Evolutionary conservation across 1,139 yeast genomes (phyloP).

Genomic region (Ashbya aceris): DNA sequence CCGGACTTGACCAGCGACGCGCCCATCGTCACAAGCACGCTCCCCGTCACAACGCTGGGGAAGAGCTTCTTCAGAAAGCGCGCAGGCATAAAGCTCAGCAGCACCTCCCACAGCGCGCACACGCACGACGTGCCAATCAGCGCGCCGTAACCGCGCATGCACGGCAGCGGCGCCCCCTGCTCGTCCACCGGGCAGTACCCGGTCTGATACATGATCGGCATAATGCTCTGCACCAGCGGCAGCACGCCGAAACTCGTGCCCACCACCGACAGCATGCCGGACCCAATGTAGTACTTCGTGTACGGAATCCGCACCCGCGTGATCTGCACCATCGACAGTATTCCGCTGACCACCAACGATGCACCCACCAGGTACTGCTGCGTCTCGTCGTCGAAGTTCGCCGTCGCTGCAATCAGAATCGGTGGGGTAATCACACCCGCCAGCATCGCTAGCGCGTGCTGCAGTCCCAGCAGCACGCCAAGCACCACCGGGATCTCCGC

Average conservation of each 20-base stretch:
- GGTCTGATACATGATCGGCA: slow-evolving; percentile 67
- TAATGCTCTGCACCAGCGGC: slow-evolving; percentile 62
- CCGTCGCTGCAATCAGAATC: slow-evolving; percentile 51
- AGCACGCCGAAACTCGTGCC: slow-evolving; percentile 88
- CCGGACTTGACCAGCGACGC: slow-evolving; percentile 58
- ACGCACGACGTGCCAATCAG: slow-evolving; percentile 70
- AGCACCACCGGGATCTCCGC: slow-evolving; percentile 70
- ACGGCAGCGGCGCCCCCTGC: slow-evolving; percentile 59
- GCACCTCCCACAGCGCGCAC: slow-evolving; percentile 66
- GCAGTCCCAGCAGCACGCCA: slow-evolving; percentile 72
- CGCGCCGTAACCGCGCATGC: slow-evolving; percentile 88
- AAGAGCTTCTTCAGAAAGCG: slow-evolving; percentile 57
- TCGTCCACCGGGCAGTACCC: slow-evolving; percentile 59
- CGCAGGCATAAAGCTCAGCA: slow-evolving; percentile 69
- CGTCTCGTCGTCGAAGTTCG: slow-evolving; percentile 42
- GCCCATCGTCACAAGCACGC: slow-evolving; percentile 80
- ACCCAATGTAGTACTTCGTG: slow-evolving; percentile 71
- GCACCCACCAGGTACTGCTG: slow-evolving; percentile 70
- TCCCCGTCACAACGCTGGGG: slow-evolving; percentile 89
- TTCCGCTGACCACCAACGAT: slow-evolving; percentile 66
- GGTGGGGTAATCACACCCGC: slow-evolving; percentile 92
- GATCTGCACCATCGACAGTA: slow-evolving; percentile 67
- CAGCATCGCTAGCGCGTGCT: slow-evolving; percentile 81
- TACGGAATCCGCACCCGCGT: slow-evolving; percentile 66
- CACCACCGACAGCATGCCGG: slow-evolving; percentile 79